Conservation (phyloP, 2,329 filamentous ascomycete species). For the Trichoderma asperellum region DNA sequence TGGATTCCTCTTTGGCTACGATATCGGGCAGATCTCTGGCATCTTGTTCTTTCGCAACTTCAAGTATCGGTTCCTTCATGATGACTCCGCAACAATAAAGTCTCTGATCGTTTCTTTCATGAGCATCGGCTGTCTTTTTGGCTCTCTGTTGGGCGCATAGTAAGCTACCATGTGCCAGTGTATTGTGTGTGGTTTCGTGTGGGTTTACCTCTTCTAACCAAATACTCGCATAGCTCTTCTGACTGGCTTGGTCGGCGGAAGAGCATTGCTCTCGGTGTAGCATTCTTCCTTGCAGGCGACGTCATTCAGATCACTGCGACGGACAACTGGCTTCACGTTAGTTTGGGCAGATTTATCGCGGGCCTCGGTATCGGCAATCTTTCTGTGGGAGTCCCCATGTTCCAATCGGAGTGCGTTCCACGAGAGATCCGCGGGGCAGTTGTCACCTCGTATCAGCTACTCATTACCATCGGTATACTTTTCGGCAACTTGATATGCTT, state of each 20-base stretch:
- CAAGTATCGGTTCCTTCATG: slow-evolving; percentile 58
- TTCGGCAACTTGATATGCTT: slow-evolving; percentile 59
- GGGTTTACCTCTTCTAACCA: background rate
- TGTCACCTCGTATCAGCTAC: slow-evolving; percentile 72
- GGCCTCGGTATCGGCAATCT: slow-evolving; percentile 70
- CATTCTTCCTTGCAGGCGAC: slow-evolving; percentile 66
- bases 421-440: slow-evolving; percentile 66
- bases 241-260: slow-evolving; percentile 62
- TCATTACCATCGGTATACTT: slow-evolving; percentile 73
- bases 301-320: slow-evolving; percentile 66
- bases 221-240: slow-evolving; percentile 46
- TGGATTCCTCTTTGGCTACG: slow-evolving; percentile 66
- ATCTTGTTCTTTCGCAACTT: slow-evolving; percentile 59
- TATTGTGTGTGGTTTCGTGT: background rate
- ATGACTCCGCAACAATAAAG: slow-evolving; percentile 46
- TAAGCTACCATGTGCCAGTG: slow-evolving; percentile 32
- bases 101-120: slow-evolving; percentile 60
- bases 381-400: slow-evolving; percentile 68
- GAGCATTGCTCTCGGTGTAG: slow-evolving; percentile 56
- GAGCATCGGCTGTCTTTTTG: slow-evolving; percentile 59
- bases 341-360: slow-evolving; percentile 67
- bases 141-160: slow-evolving; percentile 57
- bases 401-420: slow-evolving; percentile 67
- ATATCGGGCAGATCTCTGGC: slow-evolving; percentile 63
- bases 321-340: slow-evolving; percentile 65